phyloP scores from a whole-genome alignment of 371 early-diverging fungal genomes.

The Mucor indicus region DNA sequence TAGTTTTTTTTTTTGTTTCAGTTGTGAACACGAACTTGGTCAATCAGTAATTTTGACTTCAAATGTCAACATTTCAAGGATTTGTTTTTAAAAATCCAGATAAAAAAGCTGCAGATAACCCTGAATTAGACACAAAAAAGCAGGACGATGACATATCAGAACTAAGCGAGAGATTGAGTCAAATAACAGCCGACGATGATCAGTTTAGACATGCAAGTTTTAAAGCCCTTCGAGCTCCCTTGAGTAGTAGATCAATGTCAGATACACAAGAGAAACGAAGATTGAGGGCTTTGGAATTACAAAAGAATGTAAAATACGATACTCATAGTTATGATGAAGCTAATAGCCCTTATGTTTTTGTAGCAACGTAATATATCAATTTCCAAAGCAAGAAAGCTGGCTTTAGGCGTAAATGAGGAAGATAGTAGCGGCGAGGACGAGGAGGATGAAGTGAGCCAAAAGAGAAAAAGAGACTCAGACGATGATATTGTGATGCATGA shows the following conservation, averaged over 20 bases:
- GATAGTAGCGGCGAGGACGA: background rate
- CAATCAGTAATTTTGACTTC: too few species aligned
- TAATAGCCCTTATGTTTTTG: background rate
- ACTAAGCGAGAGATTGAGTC: constrained; percentile 2
- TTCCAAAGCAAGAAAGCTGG: constrained; percentile 18
- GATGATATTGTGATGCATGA: constrained; percentile 21
- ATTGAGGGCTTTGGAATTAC: constrained; percentile 21
- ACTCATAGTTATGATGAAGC: background rate
- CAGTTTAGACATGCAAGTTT: constrained; percentile 1
- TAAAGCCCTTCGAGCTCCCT: constrained; percentile 8
- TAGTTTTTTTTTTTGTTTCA: too few species aligned
- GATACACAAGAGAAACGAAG: constrained; percentile 29
- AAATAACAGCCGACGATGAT: constrained; percentile 1
- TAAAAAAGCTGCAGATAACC: background rate
- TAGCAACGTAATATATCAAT: constrained; percentile 19
- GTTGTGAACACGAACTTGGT: too few species aligned
- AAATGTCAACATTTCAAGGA: constrained; percentile 7
- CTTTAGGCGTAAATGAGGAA: constrained; percentile 5
- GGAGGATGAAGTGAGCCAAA: constrained; percentile 9
- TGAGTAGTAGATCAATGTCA: constrained; percentile 9
- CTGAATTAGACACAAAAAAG: background rate
- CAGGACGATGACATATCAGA: background rate
- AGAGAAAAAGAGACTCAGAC: constrained; percentile 17
- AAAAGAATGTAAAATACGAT: constrained; percentile 16
- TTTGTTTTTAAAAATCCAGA: constrained; percentile 17